phyloP scores from a whole-genome alignment of 2,329 filamentous ascomycete genomes.

The Xenosphaeropsis pyriputrescens region DNA sequence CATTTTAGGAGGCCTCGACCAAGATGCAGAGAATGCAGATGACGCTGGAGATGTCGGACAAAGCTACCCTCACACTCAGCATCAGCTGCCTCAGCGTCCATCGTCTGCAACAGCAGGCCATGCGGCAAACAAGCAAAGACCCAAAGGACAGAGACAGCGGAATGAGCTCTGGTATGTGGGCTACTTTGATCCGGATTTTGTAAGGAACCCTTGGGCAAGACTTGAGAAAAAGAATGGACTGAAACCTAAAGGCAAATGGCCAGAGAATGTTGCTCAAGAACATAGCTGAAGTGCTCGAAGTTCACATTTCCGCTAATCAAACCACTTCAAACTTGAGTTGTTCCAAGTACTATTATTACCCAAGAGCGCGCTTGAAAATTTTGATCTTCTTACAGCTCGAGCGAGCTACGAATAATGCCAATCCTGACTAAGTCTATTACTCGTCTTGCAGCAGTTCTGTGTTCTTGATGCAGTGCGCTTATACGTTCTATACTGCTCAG shows the following conservation, averaged over 20 bases:
- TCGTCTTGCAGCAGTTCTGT: too few relatives aligned
- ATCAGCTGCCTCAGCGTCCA: background rate
- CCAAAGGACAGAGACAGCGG: slow-evolving; percentile 19
- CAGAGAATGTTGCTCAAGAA: too few relatives aligned
- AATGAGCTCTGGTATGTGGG: slow-evolving; percentile 43
- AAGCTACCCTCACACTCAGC: background rate
- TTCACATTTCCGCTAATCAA: too few relatives aligned
- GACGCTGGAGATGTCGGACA: background rate
- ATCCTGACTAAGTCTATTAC: too few relatives aligned
- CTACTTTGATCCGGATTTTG: slow-evolving; percentile 55
- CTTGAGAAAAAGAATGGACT: slow-evolving; percentile 34
- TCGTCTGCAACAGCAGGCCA: slow-evolving; percentile 4
- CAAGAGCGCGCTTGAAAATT: too few relatives aligned
- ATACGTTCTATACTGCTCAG: too few relatives aligned
- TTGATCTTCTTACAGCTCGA: too few relatives aligned
- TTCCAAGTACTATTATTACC: too few relatives aligned
- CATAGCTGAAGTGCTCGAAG: too few relatives aligned
- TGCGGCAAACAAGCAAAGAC: slow-evolving; percentile 6
- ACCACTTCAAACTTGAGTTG: too few relatives aligned
- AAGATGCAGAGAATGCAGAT: background rate
- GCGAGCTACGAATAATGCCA: too few relatives aligned
- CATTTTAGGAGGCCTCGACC: background rate
- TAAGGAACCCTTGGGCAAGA: slow-evolving; percentile 58
- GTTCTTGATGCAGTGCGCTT: too few relatives aligned
- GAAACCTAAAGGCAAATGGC: slow-evolving; percentile 28